These are phyloP conservation scores for Globisporangium takayamanum DNA, from an alignment of 352 stramenopile species.

Conservation along the genomic window DNA sequence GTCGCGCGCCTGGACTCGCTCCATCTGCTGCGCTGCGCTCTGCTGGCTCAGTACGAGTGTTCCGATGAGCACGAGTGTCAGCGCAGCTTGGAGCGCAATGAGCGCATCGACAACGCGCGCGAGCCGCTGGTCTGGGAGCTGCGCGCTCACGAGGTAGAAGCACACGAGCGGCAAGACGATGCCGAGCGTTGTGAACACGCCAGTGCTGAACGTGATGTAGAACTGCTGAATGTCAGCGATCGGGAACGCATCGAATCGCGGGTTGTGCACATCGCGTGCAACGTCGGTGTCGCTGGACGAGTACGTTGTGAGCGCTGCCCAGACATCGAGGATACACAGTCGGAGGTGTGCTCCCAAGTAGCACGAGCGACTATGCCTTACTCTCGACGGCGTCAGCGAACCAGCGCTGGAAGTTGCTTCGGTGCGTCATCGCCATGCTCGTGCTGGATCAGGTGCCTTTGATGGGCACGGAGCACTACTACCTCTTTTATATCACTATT, in stretches of 20 bases:
- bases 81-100: neutral
- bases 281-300: neutral
- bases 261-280: neutral
- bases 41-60: neutral
- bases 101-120: slow-evolving; percentile 2
- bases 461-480: too few relatives aligned
- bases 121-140: slow-evolving; percentile 1
- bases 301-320: neutral
- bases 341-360: slow-evolving; percentile 1
- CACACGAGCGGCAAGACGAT: neutral
- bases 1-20: neutral
- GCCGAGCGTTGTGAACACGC: neutral
- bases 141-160: slow-evolving; percentile 4
- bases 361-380: slow-evolving; percentile 5
- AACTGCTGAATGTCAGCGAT: neutral
- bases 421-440: neutral
- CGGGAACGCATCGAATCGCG: neutral
- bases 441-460: neutral
- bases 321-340: neutral
- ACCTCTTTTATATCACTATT: neutral
- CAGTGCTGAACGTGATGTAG: slow-evolving; percentile 1
- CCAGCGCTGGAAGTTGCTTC: slow-evolving; percentile 7
- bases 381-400: slow-evolving; percentile 1
- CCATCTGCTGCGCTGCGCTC: neutral
- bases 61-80: neutral